Evolutionary conservation across 2,329 filamentous ascomycete species (phyloP).

Genomic region (Hypoxylon sp.): DNA sequence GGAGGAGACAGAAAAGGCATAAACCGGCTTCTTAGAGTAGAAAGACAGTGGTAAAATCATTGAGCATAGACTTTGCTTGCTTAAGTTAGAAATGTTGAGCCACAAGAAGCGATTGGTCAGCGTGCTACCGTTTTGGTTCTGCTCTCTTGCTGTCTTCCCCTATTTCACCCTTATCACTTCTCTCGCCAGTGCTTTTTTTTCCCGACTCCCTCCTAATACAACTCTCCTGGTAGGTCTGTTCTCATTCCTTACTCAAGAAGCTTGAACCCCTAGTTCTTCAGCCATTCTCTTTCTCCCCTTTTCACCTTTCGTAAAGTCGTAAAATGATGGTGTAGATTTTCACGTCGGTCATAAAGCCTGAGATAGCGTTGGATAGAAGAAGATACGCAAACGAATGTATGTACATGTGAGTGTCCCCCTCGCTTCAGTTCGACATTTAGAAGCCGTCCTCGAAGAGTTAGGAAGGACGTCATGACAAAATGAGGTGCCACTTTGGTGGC

Average conservation of each 20-base stretch:
- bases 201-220: not conserved
- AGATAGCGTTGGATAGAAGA: slow-evolving; percentile 17
- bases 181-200: not conserved
- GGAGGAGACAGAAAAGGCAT: slow-evolving; percentile 65
- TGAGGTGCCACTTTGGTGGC: slow-evolving; percentile 25
- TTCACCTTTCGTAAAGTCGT: slow-evolving; percentile 33
- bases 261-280: not conserved
- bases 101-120: slow-evolving; percentile 21
- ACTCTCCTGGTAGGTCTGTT: not conserved
- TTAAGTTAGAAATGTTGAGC: slow-evolving; percentile 3
- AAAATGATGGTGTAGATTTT: slow-evolving; percentile 30
- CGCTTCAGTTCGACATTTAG: slow-evolving; percentile 5
- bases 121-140: slow-evolving; percentile 6
- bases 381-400: slow-evolving; percentile 40
- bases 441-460: slow-evolving; percentile 12
- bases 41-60: not conserved
- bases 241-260: not conserved
- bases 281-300: not conserved
- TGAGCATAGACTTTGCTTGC: slow-evolving; percentile 2
- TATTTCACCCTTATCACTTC: slow-evolving; percentile 5
- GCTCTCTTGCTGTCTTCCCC: not conserved
- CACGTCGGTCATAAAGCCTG: slow-evolving; percentile 24
- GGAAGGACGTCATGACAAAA: slow-evolving; percentile 27
- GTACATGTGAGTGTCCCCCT: slow-evolving; percentile 26
- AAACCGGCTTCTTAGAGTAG: slow-evolving; percentile 8